Conservation (phyloP, 176 grass and related monocot genomes). For the Hyparrhenia diplandra region DNA sequence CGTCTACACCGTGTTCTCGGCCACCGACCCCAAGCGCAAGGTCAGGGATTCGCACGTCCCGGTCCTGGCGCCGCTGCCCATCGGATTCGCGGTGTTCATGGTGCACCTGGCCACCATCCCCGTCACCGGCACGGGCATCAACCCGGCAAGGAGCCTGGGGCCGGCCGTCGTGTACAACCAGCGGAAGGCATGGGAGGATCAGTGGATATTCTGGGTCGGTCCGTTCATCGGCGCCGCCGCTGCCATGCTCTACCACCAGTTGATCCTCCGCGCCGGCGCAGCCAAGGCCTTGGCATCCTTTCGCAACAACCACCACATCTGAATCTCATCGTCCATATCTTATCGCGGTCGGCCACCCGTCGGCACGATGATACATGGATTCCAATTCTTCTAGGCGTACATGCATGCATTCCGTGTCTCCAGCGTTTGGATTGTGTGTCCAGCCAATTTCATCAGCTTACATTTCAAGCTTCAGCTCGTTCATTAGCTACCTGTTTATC, state of each 20-base stretch:
- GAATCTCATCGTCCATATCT: neutral
- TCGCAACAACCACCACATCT: neutral
- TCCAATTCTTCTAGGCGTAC: neutral
- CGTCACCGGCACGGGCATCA: neutral
- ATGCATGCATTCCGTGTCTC: neutral
- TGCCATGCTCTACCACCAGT: constrained; percentile 40
- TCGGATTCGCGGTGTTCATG: neutral
- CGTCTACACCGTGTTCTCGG: neutral
- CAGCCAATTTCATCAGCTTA: neutral
- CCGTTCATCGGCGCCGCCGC: constrained; percentile 13
- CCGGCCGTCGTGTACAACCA: neutral
- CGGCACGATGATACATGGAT: no score
- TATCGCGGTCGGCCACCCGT: no score
- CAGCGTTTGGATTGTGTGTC: no score
- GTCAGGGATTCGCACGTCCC: neutral
- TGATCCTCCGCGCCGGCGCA: constrained; percentile 24
- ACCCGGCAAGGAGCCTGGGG: neutral
- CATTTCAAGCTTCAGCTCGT: neutral
- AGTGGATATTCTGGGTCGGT: constrained; percentile 45
- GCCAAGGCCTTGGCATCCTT: constrained; percentile 33
- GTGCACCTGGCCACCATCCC: neutral
- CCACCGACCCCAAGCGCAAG: neutral
- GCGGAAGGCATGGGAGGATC: constrained; percentile 32
- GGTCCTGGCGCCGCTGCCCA: neutral
- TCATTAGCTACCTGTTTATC: neutral